These are phyloP conservation scores for Kluyveromyces starmeri DNA, from an alignment of 805 yeast genomes.

Conservation along the genomic window DNA sequence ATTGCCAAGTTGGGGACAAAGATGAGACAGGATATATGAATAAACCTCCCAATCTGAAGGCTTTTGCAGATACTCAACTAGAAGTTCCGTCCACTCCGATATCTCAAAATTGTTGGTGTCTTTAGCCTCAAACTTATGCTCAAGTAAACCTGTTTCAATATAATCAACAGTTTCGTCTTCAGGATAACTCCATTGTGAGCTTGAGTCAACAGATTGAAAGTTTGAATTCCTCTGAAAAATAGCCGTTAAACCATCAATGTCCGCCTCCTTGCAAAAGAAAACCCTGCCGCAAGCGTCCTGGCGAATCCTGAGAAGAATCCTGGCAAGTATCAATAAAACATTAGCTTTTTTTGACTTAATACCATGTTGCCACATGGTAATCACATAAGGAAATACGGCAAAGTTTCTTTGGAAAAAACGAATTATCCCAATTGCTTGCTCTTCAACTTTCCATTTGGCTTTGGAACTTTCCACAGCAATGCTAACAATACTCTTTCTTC, in stretches of 20 bases:
- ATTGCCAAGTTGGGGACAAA: conserved; percentile 62
- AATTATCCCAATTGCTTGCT: not conserved
- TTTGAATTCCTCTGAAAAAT: conserved; percentile 43
- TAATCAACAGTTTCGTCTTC: conserved; percentile 37
- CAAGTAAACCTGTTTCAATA: conserved; percentile 37
- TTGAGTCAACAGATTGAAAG: conserved; percentile 18
- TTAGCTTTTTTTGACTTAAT: conserved; percentile 6
- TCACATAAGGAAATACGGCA: not conserved
- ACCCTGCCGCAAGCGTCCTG: conserved; percentile 37
- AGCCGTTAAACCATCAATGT: conserved; percentile 59
- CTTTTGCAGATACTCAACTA: conserved; percentile 39
- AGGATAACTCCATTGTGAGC: conserved; percentile 50
- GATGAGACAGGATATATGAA: conserved; percentile 55
- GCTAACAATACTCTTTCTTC: conserved; percentile 12
- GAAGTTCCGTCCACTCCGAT: conserved; percentile 43
- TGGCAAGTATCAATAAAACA: conserved; percentile 39
- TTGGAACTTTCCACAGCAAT: conserved; percentile 5
- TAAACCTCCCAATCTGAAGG: conserved; percentile 65
- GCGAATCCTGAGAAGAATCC: conserved; percentile 48
- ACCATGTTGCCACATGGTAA: not conserved
- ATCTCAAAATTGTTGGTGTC: conserved; percentile 32
- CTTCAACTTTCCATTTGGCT: conserved; percentile 1
- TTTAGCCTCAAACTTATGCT: conserved; percentile 23
- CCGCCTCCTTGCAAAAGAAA: conserved; percentile 43
- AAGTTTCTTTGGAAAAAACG: not conserved